Evolutionary conservation across 2,329 filamentous ascomycete species (phyloP).

Genomic region (Emericellopsis cladophorae): DNA sequence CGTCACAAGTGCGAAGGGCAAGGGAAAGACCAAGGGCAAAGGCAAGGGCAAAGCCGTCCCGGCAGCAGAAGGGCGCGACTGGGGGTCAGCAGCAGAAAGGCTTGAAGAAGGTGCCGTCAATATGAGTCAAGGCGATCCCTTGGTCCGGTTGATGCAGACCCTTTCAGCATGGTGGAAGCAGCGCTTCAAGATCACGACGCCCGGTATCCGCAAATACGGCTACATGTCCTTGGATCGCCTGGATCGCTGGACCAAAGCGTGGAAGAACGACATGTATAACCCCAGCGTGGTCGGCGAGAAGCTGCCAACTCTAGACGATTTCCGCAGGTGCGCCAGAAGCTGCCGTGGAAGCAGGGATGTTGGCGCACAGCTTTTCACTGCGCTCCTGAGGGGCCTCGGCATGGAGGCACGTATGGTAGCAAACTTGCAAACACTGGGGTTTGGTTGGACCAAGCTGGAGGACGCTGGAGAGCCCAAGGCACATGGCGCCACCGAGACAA

Average conservation of each 20-base stretch:
- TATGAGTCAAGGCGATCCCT: slow-evolving; percentile 70
- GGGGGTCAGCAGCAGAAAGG: slow-evolving; percentile 56
- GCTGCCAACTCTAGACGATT: slow-evolving; percentile 52
- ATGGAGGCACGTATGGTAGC: slow-evolving; percentile 75
- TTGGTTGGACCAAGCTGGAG: slow-evolving; percentile 82
- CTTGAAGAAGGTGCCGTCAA: slow-evolving; percentile 61
- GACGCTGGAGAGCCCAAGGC: slow-evolving; percentile 41
- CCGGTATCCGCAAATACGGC: slow-evolving; percentile 76
- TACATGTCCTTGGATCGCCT: slow-evolving; percentile 71
- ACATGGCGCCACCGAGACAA: background rate
- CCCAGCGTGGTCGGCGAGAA: slow-evolving; percentile 62
- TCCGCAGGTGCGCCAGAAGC: slow-evolving; percentile 53
- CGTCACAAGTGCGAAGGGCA: slow-evolving; percentile 9
- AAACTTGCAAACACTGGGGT: slow-evolving; percentile 76
- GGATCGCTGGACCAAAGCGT: slow-evolving; percentile 60
- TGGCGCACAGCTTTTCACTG: slow-evolving; percentile 81
- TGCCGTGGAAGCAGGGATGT: slow-evolving; percentile 78
- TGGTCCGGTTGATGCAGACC: slow-evolving; percentile 62
- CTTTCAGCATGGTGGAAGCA: slow-evolving; percentile 84
- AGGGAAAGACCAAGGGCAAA: slow-evolving; percentile 20
- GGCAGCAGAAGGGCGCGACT: slow-evolving; percentile 40
- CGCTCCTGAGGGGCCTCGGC: slow-evolving; percentile 66
- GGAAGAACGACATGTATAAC: slow-evolving; percentile 50
- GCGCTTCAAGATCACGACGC: slow-evolving; percentile 62
- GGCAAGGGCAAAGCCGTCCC: slow-evolving; percentile 14